phyloP scores from a whole-genome alignment of 2,329 filamentous ascomycete genomes.

The Lachnum nothofagi region DNA sequence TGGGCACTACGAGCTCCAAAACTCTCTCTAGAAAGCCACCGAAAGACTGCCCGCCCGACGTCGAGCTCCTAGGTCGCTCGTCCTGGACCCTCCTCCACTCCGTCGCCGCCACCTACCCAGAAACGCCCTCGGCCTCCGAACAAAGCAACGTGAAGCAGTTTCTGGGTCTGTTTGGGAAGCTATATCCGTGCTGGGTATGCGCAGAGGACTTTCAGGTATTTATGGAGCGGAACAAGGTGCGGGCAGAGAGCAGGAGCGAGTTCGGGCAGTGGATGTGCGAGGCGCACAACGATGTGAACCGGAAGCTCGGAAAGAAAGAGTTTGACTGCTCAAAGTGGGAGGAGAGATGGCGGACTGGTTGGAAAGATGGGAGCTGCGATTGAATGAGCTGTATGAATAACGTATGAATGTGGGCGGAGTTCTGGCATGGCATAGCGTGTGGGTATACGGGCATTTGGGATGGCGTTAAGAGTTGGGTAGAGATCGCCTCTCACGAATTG shows the following conservation, averaged over 20 bases:
- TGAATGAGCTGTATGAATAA: conserved; percentile 25
- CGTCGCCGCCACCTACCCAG: conserved; percentile 82
- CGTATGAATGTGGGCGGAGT: neutral
- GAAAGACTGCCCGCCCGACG: conserved; percentile 80
- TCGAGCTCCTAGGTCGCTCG: conserved; percentile 77
- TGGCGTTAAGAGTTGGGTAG: neutral
- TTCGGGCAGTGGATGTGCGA: conserved; percentile 81
- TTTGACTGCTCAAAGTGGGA: conserved; percentile 93
- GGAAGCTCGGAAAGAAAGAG: conserved; percentile 79
- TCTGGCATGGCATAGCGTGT: conserved; percentile 1
- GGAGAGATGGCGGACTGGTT: conserved; percentile 90
- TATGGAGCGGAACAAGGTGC: conserved; percentile 62
- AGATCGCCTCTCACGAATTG: conserved; percentile 8
- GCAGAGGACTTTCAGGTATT: conserved; percentile 85
- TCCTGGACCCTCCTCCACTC: conserved; percentile 93
- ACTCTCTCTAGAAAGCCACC: conserved; percentile 38
- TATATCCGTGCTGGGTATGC: conserved; percentile 96
- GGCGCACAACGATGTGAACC: conserved; percentile 82
- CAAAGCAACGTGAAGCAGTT: conserved; percentile 75
- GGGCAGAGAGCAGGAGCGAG: conserved; percentile 55
- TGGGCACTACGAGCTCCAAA: conserved; percentile 56
- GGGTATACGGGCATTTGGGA: neutral
- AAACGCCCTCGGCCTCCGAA: conserved; percentile 58
- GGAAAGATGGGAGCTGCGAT: conserved; percentile 63
- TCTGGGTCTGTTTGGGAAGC: conserved; percentile 70